A percentile compares a stretch with the other conserved stretches of the same genome.
Conservation (phyloP, 2,329 filamentous ascomycete species). For the Aureobasidium melanogenum region DNA sequence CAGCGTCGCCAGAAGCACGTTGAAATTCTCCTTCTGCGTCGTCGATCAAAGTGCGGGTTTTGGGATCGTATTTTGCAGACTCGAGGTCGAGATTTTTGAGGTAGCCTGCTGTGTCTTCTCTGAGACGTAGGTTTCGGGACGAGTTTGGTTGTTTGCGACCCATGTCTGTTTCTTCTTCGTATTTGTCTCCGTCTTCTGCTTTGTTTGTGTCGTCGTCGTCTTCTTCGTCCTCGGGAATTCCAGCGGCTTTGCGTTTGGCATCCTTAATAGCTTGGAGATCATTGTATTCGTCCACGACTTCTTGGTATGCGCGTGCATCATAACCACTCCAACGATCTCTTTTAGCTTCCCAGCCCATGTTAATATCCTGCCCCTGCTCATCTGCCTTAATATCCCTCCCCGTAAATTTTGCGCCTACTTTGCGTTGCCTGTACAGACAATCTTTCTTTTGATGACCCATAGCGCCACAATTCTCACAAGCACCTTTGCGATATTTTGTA, state of each 20-base stretch:
- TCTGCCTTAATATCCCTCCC: conserved; percentile 91
- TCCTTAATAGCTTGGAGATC: conserved; percentile 69
- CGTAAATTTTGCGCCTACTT: conserved; percentile 83
- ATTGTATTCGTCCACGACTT: conserved; percentile 83
- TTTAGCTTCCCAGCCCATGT: conserved; percentile 93
- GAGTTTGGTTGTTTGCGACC: conserved; percentile 85
- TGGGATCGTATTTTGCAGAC: conserved; percentile 95
- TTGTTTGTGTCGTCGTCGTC: conserved; percentile 34
- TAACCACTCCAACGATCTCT: conserved; percentile 98
- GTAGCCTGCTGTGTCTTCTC: conserved; percentile 97
- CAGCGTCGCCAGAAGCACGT: conserved; percentile 79
- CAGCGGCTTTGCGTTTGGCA: conserved; percentile 15
- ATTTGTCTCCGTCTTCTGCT: conserved; percentile 52
- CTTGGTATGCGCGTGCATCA: conserved; percentile 74
- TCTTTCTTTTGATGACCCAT: conserved; percentile 96
- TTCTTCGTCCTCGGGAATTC: conserved; percentile 24
- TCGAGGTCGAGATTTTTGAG: conserved; percentile 90
- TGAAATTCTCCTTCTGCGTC: conserved; percentile 91
- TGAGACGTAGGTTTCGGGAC: conserved; percentile 79
- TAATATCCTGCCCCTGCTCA: conserved; percentile 74
- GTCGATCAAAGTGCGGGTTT: conserved; percentile 85
- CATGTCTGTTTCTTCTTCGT: conserved; percentile 96
- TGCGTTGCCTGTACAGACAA: conserved; percentile 79
- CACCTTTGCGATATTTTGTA: conserved; percentile 95
- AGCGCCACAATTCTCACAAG: conserved; percentile 95